Evolutionary conservation across 306 rosid genomes (phyloP).

Genomic region (Cajanus cajan): DNA sequence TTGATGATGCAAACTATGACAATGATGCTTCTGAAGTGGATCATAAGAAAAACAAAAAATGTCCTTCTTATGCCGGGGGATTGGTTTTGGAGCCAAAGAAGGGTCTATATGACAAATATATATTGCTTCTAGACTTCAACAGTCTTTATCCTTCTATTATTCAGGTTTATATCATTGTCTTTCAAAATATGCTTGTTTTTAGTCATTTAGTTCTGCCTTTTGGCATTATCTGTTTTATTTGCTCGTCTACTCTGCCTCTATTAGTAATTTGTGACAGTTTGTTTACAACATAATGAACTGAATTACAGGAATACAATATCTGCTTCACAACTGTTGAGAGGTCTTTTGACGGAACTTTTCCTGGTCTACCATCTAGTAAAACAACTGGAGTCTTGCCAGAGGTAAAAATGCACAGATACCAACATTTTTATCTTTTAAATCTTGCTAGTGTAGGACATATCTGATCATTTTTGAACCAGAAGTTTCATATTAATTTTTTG

Average conservation of each 20-base stretch:
- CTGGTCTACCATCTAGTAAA: slow-evolving; percentile 73
- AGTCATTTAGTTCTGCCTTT: not conserved
- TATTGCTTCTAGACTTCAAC: slow-evolving; percentile 91
- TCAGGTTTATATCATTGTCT: slow-evolving; percentile 54
- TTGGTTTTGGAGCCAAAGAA: slow-evolving; percentile 95
- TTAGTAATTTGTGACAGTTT: slow-evolving; percentile 12
- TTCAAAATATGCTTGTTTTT: slow-evolving; percentile 14
- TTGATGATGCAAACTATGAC: slow-evolving; percentile 48
- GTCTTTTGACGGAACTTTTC: slow-evolving; percentile 59
- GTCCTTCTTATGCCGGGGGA: slow-evolving; percentile 90
- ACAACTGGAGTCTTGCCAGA: slow-evolving; percentile 87
- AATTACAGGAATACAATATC: slow-evolving; percentile 85
- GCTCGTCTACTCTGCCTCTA: not conserved
- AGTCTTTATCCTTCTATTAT: slow-evolving; percentile 98
- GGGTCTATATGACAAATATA: slow-evolving; percentile 94
- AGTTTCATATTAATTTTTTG: not conserved
- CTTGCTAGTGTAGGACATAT: not conserved
- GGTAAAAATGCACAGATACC: no score
- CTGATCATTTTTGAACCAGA: slow-evolving; percentile 6
- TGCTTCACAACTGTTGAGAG: slow-evolving; percentile 96
- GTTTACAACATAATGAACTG: slow-evolving; percentile 24
- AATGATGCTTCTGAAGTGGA: slow-evolving; percentile 51
- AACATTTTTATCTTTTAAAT: no score
- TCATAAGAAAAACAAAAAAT: slow-evolving; percentile 74
- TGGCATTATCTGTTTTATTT: not conserved